Evolutionary conservation across 306 rosid species (phyloP).

Genomic region (Cicer bijugum): DNA sequence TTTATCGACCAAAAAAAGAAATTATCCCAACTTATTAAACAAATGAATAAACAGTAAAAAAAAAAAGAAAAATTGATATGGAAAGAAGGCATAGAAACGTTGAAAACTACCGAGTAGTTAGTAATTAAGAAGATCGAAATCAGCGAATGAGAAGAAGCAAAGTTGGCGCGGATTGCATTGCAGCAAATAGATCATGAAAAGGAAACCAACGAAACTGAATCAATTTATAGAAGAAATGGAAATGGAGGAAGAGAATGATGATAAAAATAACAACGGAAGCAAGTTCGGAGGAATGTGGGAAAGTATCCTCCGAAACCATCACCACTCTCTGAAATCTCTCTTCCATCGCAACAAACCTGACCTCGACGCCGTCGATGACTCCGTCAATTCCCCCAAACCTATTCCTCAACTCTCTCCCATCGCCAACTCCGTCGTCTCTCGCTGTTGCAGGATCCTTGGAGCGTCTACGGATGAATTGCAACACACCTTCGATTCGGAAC

Average conservation of each 20-base stretch:
- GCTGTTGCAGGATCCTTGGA: slow-evolving; percentile 77
- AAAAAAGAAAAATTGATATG: neutral
- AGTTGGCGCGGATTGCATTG: slow-evolving; percentile 23
- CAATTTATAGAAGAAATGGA: slow-evolving; percentile 1
- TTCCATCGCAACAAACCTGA: slow-evolving; percentile 55
- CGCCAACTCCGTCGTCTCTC: slow-evolving; percentile 82
- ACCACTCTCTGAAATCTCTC: slow-evolving; percentile 52
- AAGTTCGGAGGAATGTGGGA: slow-evolving; percentile 60
- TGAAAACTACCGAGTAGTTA: neutral
- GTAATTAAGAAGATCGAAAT: slow-evolving; percentile 8
- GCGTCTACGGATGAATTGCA: slow-evolving; percentile 67
- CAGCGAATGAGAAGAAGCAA: slow-evolving; percentile 2
- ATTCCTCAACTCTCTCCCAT: slow-evolving; percentile 82
- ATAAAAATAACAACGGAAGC: neutral
- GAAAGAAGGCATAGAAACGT: neutral
- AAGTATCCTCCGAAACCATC: slow-evolving; percentile 49
- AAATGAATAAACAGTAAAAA: neutral
- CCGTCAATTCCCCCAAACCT: slow-evolving; percentile 53
- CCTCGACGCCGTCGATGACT: slow-evolving; percentile 29
- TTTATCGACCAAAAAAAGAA: no score
- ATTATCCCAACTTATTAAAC: no score
- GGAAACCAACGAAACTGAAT: neutral
- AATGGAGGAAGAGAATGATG: slow-evolving; percentile 1
- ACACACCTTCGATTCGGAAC: slow-evolving; percentile 69
- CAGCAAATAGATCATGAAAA: slow-evolving; percentile 23